Evolutionary conservation across 345 rosid genomes (phyloP).

Genomic region (Citrus glauca): DNA sequence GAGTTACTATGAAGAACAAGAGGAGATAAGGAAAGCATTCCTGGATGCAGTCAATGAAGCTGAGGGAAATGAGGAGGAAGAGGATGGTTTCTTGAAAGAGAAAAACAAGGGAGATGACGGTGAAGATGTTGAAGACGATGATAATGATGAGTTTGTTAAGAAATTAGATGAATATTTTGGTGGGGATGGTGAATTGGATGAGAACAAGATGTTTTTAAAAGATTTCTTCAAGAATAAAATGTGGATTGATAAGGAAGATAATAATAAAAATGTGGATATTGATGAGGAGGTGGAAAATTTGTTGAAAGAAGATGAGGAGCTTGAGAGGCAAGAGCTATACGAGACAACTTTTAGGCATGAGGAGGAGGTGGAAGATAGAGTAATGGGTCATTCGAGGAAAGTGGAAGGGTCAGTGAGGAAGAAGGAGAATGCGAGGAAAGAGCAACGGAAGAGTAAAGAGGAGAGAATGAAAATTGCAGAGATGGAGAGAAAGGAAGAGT

Average conservation of each 20-base stretch:
- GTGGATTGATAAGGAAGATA: slow-evolving; percentile 64
- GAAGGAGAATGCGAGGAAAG: slow-evolving; percentile 62
- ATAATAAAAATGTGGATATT: slow-evolving; percentile 10
- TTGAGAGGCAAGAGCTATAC: slow-evolving; percentile 56
- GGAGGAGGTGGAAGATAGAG: slow-evolving; percentile 60
- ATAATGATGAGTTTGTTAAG: slow-evolving; percentile 33
- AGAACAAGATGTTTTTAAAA: slow-evolving; percentile 52
- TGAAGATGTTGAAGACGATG: slow-evolving; percentile 24
- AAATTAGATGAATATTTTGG: slow-evolving; percentile 67
- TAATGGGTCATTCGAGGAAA: slow-evolving; percentile 66
- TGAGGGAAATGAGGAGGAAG: slow-evolving; percentile 31
- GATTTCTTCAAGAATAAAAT: slow-evolving; percentile 61
- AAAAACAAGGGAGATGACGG: slow-evolving; percentile 35
- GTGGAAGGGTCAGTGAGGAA: slow-evolving; percentile 88
- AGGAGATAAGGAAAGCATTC: slow-evolving; percentile 53
- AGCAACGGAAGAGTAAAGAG: slow-evolving; percentile 70
- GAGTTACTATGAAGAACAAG: slow-evolving; percentile 58
- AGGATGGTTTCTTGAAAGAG: slow-evolving; percentile 39
- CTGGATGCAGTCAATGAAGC: slow-evolving; percentile 45
- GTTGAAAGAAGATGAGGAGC: slow-evolving; percentile 49
- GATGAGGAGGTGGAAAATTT: slow-evolving; percentile 46
- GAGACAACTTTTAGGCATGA: slow-evolving; percentile 65
- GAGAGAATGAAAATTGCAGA: slow-evolving; percentile 63
- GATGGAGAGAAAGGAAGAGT: slow-evolving; percentile 72
- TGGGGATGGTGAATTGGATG: slow-evolving; percentile 39